Conservation (phyloP, 2,329 filamentous ascomycete genomes). For the Verticillium zaregamsianum region DNA sequence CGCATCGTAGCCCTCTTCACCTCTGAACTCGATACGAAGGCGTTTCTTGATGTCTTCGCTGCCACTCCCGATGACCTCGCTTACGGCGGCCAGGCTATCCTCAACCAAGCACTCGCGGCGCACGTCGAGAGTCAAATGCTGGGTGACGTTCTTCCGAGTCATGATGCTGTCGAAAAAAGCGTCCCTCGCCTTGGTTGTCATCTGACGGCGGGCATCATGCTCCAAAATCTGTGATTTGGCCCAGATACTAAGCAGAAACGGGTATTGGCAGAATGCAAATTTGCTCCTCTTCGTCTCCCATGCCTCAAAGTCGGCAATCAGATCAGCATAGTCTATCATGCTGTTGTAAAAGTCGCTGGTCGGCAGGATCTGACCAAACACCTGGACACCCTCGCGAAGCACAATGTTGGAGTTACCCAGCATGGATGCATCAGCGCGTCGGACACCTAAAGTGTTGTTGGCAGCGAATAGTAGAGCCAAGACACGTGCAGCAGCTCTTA, state of each 20-base stretch:
- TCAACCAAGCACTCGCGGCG: conserved; percentile 83
- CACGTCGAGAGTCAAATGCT: conserved; percentile 73
- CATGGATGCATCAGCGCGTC: conserved; percentile 23
- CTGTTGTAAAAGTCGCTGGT: conserved; percentile 87
- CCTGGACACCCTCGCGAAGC: conserved; percentile 35
- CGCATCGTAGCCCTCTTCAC: conserved; percentile 88
- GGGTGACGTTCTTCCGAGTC: conserved; percentile 66
- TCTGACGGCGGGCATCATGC: conserved; percentile 81
- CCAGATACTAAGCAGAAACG: conserved; percentile 87
- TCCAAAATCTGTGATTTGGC: conserved; percentile 89
- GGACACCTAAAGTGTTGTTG: conserved; percentile 54
- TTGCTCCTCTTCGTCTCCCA: conserved; percentile 74
- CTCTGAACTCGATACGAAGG: conserved; percentile 76
- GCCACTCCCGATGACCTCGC: conserved; percentile 75
- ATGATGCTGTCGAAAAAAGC: conserved; percentile 90
- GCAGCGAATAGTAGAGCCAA: conserved; percentile 79
- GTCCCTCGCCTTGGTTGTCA: conserved; percentile 83
- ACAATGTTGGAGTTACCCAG: conserved; percentile 17
- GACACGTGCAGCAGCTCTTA: conserved; percentile 73
- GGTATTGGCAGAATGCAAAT: conserved; percentile 89
- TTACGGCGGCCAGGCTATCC: conserved; percentile 80
- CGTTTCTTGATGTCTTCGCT: conserved; percentile 88
- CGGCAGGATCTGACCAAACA: conserved; percentile 64
- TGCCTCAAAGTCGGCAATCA: conserved; percentile 79
- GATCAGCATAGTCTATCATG: conserved; percentile 78